Evolutionary conservation across 2,329 filamentous ascomycete genomes (phyloP).

Genomic region (Epichloe glyceriae): DNA sequence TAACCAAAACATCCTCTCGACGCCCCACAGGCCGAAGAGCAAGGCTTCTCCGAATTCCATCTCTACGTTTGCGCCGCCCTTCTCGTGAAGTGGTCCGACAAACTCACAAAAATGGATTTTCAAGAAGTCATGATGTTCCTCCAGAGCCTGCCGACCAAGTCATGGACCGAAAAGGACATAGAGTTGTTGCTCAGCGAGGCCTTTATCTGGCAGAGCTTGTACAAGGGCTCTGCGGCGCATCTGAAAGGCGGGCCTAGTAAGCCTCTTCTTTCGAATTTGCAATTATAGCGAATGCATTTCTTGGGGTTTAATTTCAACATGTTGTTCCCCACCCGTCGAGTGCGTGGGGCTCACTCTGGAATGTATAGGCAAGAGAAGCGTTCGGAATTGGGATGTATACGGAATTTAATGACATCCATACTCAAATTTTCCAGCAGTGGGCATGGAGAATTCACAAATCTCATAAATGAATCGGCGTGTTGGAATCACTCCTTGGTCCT

Average conservation of each 20-base stretch:
- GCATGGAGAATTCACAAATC: no score
- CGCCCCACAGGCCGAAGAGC: slow-evolving; percentile 69
- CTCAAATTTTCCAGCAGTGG: no score
- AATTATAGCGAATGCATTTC: slow-evolving; percentile 15
- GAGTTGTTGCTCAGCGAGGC: slow-evolving; percentile 91
- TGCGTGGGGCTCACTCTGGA: background rate
- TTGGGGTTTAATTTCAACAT: background rate
- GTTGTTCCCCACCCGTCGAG: background rate
- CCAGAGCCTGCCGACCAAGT: slow-evolving; percentile 80
- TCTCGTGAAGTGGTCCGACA: slow-evolving; percentile 94
- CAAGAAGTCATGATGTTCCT: slow-evolving; percentile 99
- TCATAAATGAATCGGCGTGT: no score
- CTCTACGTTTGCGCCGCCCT: slow-evolving; percentile 97
- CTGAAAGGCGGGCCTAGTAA: slow-evolving; percentile 42
- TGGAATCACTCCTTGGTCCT: no score
- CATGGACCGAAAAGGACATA: slow-evolving; percentile 97
- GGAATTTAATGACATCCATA: background rate
- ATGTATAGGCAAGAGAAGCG: background rate
- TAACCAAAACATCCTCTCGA: background rate
- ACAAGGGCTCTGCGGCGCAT: slow-evolving; percentile 88
- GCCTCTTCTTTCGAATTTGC: slow-evolving; percentile 22
- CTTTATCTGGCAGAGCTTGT: slow-evolving; percentile 97
- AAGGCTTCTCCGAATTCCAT: slow-evolving; percentile 96
- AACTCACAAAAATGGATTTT: slow-evolving; percentile 94
- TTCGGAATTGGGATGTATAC: background rate